Conservation (phyloP, 768 basidiomycete species). For the Naganishia vaughanmartiniae region DNA sequence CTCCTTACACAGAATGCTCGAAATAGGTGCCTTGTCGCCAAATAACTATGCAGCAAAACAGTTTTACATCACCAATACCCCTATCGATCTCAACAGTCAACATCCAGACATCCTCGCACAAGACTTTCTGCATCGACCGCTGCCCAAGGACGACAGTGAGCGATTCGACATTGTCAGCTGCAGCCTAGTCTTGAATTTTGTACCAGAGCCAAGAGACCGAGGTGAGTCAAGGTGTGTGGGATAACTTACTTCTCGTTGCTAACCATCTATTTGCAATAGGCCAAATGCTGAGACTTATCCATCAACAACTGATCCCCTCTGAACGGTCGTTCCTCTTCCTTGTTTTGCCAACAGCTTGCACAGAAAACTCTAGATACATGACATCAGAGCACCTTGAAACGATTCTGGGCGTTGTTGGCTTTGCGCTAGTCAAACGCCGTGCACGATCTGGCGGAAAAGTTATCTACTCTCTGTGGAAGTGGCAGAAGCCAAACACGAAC, state of each 20-base stretch:
- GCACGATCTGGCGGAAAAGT: constrained; percentile 77
- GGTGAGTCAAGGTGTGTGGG: constrained; percentile 57
- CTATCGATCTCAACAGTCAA: constrained; percentile 79
- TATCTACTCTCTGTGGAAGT: constrained; percentile 67
- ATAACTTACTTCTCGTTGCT: background rate
- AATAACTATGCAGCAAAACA: constrained; percentile 70
- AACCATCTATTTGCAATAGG: constrained; percentile 30
- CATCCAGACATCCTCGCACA: constrained; percentile 80
- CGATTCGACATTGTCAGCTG: constrained; percentile 79
- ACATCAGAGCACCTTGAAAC: constrained; percentile 59
- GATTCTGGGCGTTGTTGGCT: constrained; percentile 59
- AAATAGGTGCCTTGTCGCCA: constrained; percentile 81
- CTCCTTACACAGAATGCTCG: constrained; percentile 62
- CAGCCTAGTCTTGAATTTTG: constrained; percentile 86
- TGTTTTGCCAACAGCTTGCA: constrained; percentile 74
- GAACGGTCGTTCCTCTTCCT: constrained; percentile 45
- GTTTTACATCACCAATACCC: constrained; percentile 69
- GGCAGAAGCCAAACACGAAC: background rate
- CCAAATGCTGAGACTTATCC: constrained; percentile 41
- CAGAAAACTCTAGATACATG: constrained; percentile 80
- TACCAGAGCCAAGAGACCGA: constrained; percentile 69
- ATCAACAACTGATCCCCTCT: constrained; percentile 38
- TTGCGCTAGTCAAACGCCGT: constrained; percentile 60
- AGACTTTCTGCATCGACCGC: constrained; percentile 65
- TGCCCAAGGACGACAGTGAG: constrained; percentile 59